These are phyloP conservation scores for Xylariaceae sp. DNA, from an alignment of 2,329 filamentous ascomycete species.

Conservation along the genomic window DNA sequence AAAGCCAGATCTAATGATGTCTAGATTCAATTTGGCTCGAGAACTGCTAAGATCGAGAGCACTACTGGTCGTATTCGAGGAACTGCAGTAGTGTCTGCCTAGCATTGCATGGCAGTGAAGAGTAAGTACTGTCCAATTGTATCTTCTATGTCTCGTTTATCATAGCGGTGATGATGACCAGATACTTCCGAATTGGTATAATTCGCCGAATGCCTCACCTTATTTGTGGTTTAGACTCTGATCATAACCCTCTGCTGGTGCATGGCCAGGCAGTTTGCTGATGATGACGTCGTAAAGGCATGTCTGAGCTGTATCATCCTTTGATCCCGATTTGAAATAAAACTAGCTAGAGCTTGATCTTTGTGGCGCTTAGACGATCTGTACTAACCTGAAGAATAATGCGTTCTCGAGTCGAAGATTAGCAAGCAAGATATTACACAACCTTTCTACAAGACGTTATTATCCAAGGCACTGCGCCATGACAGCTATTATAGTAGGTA, in stretches of 20 bases:
- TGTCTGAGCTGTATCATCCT: slow-evolving; percentile 61
- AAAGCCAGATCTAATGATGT: slow-evolving; percentile 19
- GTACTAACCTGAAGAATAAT: too few relatives aligned
- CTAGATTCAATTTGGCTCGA: slow-evolving; percentile 76
- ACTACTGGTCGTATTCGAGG: slow-evolving; percentile 58
- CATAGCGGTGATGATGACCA: slow-evolving; percentile 62
- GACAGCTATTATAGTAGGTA: too few relatives aligned
- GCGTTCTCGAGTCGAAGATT: too few relatives aligned
- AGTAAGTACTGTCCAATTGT: too few relatives aligned
- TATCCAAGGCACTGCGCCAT: too few relatives aligned
- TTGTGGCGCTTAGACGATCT: too few relatives aligned
- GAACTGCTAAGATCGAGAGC: slow-evolving; percentile 78
- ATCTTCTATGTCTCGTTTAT: neutral
- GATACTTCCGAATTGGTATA: slow-evolving; percentile 67
- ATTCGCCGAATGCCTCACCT: slow-evolving; percentile 12
- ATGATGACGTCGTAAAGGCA: slow-evolving; percentile 59
- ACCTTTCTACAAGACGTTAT: too few relatives aligned
- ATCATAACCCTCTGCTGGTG: slow-evolving; percentile 45
- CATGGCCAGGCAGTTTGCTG: slow-evolving; percentile 26
- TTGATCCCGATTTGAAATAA: too few relatives aligned
- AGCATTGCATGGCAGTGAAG: too few relatives aligned
- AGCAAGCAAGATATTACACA: too few relatives aligned
- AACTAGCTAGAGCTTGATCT: too few relatives aligned
- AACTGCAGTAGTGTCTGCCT: slow-evolving; percentile 53
- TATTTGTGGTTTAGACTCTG: slow-evolving; percentile 47